phyloP scores from a whole-genome alignment of 208 protist genomes.

The Angomonas ambiguus region DNA sequence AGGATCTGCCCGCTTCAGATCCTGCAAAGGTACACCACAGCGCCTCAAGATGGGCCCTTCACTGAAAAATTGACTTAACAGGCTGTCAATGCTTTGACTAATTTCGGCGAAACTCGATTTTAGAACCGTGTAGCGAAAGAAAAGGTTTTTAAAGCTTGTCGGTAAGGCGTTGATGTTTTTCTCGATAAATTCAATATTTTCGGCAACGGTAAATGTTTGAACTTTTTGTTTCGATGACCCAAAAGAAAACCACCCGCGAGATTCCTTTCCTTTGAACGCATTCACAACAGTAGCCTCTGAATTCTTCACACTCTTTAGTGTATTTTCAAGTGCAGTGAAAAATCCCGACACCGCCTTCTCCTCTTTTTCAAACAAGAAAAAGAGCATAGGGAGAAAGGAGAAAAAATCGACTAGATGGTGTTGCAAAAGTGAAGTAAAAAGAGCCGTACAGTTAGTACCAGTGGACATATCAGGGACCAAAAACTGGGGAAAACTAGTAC shows the following conservation, averaged over 20 bases:
- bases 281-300: slow-evolving; percentile 18
- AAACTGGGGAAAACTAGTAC: slow-evolving; percentile 40
- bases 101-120: background rate
- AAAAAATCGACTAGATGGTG: slow-evolving; percentile 16
- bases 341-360: slow-evolving; percentile 20
- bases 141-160: background rate
- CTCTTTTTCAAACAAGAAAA: slow-evolving; percentile 37
- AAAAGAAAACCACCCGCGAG: slow-evolving; percentile 38
- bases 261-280: slow-evolving; percentile 21
- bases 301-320: slow-evolving; percentile 16
- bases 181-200: slow-evolving; percentile 5
- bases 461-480: slow-evolving; percentile 25
- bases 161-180: background rate
- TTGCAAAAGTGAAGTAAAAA: slow-evolving; percentile 29
- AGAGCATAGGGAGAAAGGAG: slow-evolving; percentile 34
- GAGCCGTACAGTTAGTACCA: slow-evolving; percentile 30
- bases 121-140: background rate
- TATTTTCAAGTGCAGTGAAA: slow-evolving; percentile 23
- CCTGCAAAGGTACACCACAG: background rate
- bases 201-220: background rate
- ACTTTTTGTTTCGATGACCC: slow-evolving; percentile 8
- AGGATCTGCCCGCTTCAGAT: background rate
- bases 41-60: background rate
- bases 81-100: background rate
- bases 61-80: background rate